Percentiles rank a stretch among this genome's conserved stretches.
These are phyloP conservation scores for Ophiocordyceps unilateralis DNA, from an alignment of 2,329 filamentous ascomycete genomes.

Conservation along the genomic window DNA sequence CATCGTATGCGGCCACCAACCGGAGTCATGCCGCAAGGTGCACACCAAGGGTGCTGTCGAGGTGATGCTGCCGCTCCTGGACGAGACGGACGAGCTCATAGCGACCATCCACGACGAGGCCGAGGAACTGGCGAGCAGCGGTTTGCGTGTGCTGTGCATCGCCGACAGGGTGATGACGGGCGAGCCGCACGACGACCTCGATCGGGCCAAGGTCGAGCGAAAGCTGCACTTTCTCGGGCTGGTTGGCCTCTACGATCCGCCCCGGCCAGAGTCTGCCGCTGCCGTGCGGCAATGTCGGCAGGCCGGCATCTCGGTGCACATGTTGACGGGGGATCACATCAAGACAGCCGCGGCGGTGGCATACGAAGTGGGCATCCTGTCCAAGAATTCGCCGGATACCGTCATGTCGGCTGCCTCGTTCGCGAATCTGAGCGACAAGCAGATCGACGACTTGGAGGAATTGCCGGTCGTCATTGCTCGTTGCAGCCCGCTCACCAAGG, in stretches of 20 bases:
- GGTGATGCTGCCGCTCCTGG: slow-evolving; percentile 33
- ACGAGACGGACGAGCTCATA: slow-evolving; percentile 28
- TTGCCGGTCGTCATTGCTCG: slow-evolving; percentile 52
- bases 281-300: slow-evolving; percentile 41
- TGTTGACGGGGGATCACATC: slow-evolving; percentile 54
- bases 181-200: slow-evolving; percentile 19
- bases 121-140: slow-evolving; percentile 40
- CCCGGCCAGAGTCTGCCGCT: slow-evolving; percentile 45
- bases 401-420: slow-evolving; percentile 48
- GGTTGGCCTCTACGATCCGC: slow-evolving; percentile 56
- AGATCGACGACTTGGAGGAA: slow-evolving; percentile 43
- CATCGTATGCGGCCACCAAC: slow-evolving; percentile 36
- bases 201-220: slow-evolving; percentile 36
- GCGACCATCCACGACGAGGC: slow-evolving; percentile 28
- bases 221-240: slow-evolving; percentile 49
- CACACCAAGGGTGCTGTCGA: slow-evolving; percentile 44
- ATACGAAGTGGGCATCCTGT: slow-evolving; percentile 44
- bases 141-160: slow-evolving; percentile 52
- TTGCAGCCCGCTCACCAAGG: slow-evolving; percentile 54
- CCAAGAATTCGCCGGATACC: slow-evolving; percentile 18
- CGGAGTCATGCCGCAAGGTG: slow-evolving; percentile 20
- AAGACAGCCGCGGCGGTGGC: slow-evolving; percentile 51
- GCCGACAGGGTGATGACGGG: slow-evolving; percentile 30
- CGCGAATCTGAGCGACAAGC: slow-evolving; percentile 40
- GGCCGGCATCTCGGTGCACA: slow-evolving; percentile 49